Evolutionary conservation across 139 green algal species (phyloP).

Genomic region (Spirogloea muscicola): DNA sequence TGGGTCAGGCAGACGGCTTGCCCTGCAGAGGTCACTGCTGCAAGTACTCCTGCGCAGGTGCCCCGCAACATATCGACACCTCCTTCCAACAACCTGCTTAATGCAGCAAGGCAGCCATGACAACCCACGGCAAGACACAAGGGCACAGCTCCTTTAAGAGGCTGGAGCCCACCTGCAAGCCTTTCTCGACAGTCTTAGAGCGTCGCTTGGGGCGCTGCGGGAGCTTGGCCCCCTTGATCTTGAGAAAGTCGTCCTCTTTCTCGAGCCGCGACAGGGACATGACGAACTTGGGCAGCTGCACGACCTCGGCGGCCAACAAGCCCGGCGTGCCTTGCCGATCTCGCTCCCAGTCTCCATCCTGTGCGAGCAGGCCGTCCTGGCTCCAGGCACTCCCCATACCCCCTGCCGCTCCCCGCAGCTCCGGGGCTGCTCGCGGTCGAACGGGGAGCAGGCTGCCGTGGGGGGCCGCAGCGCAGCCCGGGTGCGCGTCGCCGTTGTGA

Average conservation of each 20-base stretch:
- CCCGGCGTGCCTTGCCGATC: too few species aligned
- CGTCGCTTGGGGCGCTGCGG: constrained; percentile 13
- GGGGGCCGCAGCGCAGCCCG: too few species aligned
- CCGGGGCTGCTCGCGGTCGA: too few species aligned
- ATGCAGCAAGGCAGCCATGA: background rate
- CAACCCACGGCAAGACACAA: background rate
- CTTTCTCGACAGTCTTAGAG: constrained; percentile 21
- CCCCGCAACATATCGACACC: background rate
- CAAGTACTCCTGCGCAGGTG: background rate
- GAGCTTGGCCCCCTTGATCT: constrained; percentile 30
- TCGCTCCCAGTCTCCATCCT: too few species aligned
- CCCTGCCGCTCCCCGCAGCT: too few species aligned
- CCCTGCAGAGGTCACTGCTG: too few species aligned
- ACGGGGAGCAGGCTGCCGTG: too few species aligned
- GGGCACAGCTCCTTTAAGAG: too few species aligned
- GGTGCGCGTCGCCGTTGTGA: too few species aligned
- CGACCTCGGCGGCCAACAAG: constrained; percentile 7
- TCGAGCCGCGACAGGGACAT: constrained; percentile 14
- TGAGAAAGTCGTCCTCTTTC: constrained; percentile 34
- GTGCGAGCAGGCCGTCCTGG: too few species aligned
- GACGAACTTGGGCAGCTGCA: constrained; percentile 22
- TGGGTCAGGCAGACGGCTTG: background rate
- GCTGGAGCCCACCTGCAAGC: constrained; percentile 22
- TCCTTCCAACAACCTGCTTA: background rate
- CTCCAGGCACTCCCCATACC: too few species aligned